These are phyloP conservation scores for Debaryomyces coudertii DNA, from an alignment of 1,139 yeast genomes.

Conservation along the genomic window DNA sequence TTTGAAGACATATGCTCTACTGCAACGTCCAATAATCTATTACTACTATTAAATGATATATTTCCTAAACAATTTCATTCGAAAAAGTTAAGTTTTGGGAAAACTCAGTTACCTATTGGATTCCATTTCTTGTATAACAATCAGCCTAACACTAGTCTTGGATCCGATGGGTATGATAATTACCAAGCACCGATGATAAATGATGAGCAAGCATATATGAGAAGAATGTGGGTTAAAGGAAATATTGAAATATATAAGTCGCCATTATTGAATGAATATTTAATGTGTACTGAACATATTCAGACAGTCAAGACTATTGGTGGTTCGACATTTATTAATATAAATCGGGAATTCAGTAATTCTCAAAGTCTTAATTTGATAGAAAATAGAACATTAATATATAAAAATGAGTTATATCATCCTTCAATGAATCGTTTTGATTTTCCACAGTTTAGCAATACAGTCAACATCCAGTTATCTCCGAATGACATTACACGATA, in stretches of 20 bases:
- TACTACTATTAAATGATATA: slow-evolving; percentile 21
- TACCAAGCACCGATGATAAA: slow-evolving; percentile 65
- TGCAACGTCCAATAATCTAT: slow-evolving; percentile 22
- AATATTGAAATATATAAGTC: slow-evolving; percentile 43
- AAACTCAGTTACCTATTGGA: slow-evolving; percentile 44
- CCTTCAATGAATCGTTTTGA: slow-evolving; percentile 6
- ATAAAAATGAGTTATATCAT: slow-evolving; percentile 33
- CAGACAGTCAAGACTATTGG: slow-evolving; percentile 36
- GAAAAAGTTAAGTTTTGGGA: slow-evolving; percentile 11
- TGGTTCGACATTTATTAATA: slow-evolving; percentile 46
- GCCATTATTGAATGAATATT: slow-evolving; percentile 33
- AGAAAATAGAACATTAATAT: slow-evolving; percentile 40
- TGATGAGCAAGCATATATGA: slow-evolving; percentile 34
- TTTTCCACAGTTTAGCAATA: neutral
- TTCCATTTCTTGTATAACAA: slow-evolving; percentile 67
- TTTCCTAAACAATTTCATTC: slow-evolving; percentile 14
- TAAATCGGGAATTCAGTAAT: slow-evolving; percentile 39
- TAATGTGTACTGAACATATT: slow-evolving; percentile 51
- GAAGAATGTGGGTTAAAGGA: slow-evolving; percentile 88
- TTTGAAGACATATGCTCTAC: slow-evolving; percentile 24
- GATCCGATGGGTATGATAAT: slow-evolving; percentile 80
- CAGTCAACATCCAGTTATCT: slow-evolving; percentile 5
- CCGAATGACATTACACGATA: slow-evolving; percentile 40
- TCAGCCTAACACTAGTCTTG: slow-evolving; percentile 52
- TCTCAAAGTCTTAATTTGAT: slow-evolving; percentile 16